phyloP scores from a whole-genome alignment of 2,329 filamentous ascomycete genomes.

The Dactylellina leptospora region DNA sequence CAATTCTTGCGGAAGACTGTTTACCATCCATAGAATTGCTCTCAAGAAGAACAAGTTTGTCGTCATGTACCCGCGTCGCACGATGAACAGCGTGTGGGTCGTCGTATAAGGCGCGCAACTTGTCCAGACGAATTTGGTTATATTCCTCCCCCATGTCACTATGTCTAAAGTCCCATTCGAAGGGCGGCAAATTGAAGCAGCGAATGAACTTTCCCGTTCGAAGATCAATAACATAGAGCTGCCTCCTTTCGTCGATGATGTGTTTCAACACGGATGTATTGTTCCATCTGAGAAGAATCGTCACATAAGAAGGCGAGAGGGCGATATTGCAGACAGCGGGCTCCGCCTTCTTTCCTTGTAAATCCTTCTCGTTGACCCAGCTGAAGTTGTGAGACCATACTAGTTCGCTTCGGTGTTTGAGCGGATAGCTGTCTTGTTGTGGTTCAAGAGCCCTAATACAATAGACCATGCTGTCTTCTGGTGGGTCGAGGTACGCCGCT shows the following conservation, averaged over 20 bases:
- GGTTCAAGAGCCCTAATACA: constrained; percentile 50
- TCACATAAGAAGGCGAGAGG: constrained; percentile 53
- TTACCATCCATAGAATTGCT: background rate
- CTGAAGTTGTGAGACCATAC: constrained; percentile 38
- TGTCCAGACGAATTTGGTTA: constrained; percentile 55
- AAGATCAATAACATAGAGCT: constrained; percentile 55
- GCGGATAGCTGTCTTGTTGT: background rate
- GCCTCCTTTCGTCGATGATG: constrained; percentile 55
- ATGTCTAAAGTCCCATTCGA: constrained; percentile 57
- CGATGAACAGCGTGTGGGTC: constrained; percentile 55
- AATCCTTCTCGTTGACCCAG: background rate
- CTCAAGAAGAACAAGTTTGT: constrained; percentile 54
- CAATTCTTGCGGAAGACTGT: constrained; percentile 35
- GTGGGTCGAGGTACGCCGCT: constrained; percentile 52
- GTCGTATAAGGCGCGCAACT: constrained; percentile 55
- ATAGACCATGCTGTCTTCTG: constrained; percentile 55
- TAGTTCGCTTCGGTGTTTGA: constrained; percentile 16
- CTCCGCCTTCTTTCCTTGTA: constrained; percentile 39
- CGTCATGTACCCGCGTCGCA: constrained; percentile 55
- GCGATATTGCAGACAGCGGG: constrained; percentile 55
- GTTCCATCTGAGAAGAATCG: constrained; percentile 56
- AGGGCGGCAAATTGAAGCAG: constrained; percentile 55
- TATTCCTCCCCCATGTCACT: constrained; percentile 56
- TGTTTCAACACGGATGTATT: constrained; percentile 51
- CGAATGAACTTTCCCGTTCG: constrained; percentile 45